These are phyloP conservation scores for Escallonia rubra DNA, from an alignment of 129 eudicot genomes.

Conservation along the genomic window DNA sequence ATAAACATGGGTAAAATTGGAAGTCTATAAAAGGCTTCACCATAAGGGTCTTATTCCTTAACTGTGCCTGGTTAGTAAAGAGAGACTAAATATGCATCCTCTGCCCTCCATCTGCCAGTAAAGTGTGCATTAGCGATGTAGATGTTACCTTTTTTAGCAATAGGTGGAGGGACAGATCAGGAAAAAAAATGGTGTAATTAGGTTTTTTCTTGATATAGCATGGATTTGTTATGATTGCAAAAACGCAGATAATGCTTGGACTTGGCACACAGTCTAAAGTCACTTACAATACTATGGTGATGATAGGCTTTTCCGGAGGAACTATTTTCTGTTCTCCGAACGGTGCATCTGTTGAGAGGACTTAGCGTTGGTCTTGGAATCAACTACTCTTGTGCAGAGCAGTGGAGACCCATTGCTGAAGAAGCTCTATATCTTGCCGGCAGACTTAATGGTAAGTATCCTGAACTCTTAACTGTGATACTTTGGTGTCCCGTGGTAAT, in stretches of 20 bases:
- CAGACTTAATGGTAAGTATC: conserved; percentile 58
- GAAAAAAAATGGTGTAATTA: no score
- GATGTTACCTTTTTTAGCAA: no score
- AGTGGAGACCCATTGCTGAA: conserved; percentile 95
- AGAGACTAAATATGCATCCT: no score
- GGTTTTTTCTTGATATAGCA: no score
- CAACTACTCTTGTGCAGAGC: conserved; percentile 84
- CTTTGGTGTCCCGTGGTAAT: not conserved
- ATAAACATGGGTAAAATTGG: no score
- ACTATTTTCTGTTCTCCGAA: conserved; percentile 90
- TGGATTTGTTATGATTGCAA: not conserved
- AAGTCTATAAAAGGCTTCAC: no score
- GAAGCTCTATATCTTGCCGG: conserved; percentile 82
- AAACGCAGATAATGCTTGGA: not conserved
- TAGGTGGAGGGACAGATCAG: no score
- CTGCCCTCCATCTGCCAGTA: no score
- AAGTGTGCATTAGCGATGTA: no score
- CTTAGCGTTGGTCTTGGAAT: conserved; percentile 89
- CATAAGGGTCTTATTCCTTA: no score
- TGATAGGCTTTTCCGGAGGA: conserved; percentile 93
- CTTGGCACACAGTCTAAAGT: not conserved
- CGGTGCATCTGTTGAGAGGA: conserved; percentile 87
- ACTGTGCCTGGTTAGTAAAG: no score
- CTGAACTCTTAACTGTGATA: not conserved
- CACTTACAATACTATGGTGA: not conserved